These are phyloP conservation scores for Adansonia grandidieri DNA, from an alignment of 441 rosid species.

Conservation along the genomic window DNA sequence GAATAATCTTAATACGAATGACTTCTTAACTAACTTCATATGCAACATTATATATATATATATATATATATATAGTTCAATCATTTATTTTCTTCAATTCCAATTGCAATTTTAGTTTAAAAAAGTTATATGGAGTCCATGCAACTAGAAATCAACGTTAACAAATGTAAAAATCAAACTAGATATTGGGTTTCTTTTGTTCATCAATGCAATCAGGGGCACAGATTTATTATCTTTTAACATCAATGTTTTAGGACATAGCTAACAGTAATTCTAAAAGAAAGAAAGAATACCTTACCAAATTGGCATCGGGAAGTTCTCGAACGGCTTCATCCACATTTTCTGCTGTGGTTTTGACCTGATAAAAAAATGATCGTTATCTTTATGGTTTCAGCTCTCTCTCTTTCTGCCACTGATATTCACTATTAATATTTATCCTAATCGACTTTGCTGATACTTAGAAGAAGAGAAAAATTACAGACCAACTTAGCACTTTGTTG, in stretches of 20 bases:
- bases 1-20: background rate
- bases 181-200: background rate
- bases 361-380: constrained; percentile 6
- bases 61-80: background rate
- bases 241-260: constrained; percentile 1
- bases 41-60: no score
- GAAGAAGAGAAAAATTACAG: constrained; percentile 25
- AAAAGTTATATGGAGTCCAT: background rate
- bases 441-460: background rate
- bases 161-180: background rate
- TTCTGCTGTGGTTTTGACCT: constrained; percentile 96
- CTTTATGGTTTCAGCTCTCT: no score
- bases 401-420: background rate
- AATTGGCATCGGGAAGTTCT: constrained; percentile 97
- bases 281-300: constrained; percentile 75
- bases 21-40: background rate
- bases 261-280: constrained; percentile 27
- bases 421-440: background rate
- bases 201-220: background rate
- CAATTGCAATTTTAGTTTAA: background rate
- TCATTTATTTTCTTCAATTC: background rate
- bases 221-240: constrained; percentile 4
- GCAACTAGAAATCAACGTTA: background rate
- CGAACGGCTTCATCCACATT: constrained; percentile 95
- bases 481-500: constrained; percentile 74